Evolutionary conservation across 2,329 filamentous ascomycete species (phyloP).

Genomic region (Aspergillus sp.): DNA sequence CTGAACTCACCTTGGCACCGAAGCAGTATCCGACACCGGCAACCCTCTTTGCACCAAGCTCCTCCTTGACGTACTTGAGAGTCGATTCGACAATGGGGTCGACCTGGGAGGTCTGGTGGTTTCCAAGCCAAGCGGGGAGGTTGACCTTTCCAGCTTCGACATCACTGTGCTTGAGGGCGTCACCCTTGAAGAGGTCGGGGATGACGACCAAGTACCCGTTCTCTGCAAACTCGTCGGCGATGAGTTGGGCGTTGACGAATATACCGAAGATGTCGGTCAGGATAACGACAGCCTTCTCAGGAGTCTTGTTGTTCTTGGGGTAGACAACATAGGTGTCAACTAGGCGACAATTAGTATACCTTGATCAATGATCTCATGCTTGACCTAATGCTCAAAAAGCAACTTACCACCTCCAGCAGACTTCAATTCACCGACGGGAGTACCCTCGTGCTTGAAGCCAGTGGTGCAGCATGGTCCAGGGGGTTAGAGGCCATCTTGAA

Average conservation of each 20-base stretch:
- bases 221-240: conserved; percentile 70
- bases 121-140: conserved; percentile 46
- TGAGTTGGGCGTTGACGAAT: conserved; percentile 56
- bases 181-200: conserved; percentile 67
- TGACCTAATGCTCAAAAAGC: background rate
- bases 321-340: conserved; percentile 54
- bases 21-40: conserved; percentile 71
- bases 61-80: conserved; percentile 53
- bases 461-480: conserved; percentile 44
- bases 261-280: conserved; percentile 57
- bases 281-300: conserved; percentile 53
- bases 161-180: conserved; percentile 54
- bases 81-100: conserved; percentile 50
- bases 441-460: conserved; percentile 50
- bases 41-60: conserved; percentile 54
- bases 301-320: conserved; percentile 46
- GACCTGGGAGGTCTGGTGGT: conserved; percentile 45
- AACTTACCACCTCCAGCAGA: conserved; percentile 42
- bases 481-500: conserved; percentile 48
- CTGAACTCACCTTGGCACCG: conserved; percentile 57
- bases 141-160: conserved; percentile 43
- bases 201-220: conserved; percentile 67
- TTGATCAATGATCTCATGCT: too few species aligned
- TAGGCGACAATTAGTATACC: conserved; percentile 18
- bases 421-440: conserved; percentile 43